A percentile compares a stretch with the other conserved stretches of the same genome.
phyloP scores from a whole-genome alignment of 2,329 filamentous ascomycete species.

The Penicillium sclerotigenum region DNA sequence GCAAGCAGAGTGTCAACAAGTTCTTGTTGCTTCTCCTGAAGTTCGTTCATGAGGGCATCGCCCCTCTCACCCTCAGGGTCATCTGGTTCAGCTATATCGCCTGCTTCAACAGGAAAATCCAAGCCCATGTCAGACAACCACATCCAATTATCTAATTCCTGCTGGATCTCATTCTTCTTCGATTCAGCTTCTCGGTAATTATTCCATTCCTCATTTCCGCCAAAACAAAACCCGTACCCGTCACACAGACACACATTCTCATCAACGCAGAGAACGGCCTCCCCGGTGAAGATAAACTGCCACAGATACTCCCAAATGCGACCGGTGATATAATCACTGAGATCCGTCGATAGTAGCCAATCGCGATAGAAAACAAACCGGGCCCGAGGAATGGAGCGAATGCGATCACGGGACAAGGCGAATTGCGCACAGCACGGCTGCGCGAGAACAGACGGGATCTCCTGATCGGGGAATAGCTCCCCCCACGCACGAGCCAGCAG shows the following conservation, averaged over 20 bases:
- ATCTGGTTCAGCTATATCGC: background rate
- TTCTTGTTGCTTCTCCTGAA: conserved; percentile 43
- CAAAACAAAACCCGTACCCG: conserved; percentile 57
- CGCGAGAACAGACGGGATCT: conserved; percentile 50
- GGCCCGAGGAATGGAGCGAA: conserved; percentile 52
- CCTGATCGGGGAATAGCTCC: conserved; percentile 46
- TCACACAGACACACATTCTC: conserved; percentile 63
- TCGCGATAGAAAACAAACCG: conserved; percentile 58
- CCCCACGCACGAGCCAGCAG: conserved; percentile 48
- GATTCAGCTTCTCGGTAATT: conserved; percentile 8
- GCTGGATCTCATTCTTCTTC: conserved; percentile 7
- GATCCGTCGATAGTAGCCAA: conserved; percentile 58
- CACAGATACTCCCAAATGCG: conserved; percentile 63
- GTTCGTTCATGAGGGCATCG: conserved; percentile 25
- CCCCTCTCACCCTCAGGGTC: background rate
- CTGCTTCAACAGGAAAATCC: conserved; percentile 8
- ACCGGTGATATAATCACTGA: conserved; percentile 56
- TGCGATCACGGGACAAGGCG: conserved; percentile 57
- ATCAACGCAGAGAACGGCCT: conserved; percentile 43
- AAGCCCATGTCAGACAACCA: conserved; percentile 10
- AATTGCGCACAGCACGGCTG: conserved; percentile 66
- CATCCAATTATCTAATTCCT: conserved; percentile 11
- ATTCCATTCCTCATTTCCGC: conserved; percentile 14
- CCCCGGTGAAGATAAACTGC: conserved; percentile 60
- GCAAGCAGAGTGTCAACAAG: conserved; percentile 43